These are phyloP conservation scores for Leccinum idahoense DNA, from an alignment of 1,284 basidiomycete species.

Conservation along the genomic window DNA sequence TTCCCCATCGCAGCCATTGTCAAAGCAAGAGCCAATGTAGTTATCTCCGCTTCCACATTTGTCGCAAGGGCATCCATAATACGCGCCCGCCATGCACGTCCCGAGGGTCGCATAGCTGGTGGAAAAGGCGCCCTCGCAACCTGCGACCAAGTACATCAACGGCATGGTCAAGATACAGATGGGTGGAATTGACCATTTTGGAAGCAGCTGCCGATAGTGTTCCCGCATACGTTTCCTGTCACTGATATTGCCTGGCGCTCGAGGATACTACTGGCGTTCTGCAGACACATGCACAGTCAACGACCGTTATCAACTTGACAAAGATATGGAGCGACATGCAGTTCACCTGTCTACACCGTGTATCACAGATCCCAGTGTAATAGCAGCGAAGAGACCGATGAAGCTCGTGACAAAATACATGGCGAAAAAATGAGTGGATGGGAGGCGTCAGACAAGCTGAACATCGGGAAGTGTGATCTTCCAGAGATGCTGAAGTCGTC, in stretches of 20 bases:
- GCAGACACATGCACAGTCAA: not conserved
- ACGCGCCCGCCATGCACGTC: not conserved
- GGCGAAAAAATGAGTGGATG: not conserved
- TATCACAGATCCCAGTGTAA: not conserved
- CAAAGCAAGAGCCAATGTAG: not conserved
- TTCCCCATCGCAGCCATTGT: not conserved
- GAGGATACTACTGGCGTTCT: not conserved
- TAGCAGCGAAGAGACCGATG: not conserved
- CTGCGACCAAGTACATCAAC: not conserved
- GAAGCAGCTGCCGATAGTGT: conserved; percentile 3
- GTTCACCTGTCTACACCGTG: not conserved
- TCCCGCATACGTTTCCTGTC: not conserved
- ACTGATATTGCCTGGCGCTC: not conserved
- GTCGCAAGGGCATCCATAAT: conserved; percentile 3
- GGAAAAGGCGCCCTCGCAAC: not conserved
- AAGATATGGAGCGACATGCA: conserved; percentile 3
- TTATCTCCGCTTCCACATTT: not conserved
- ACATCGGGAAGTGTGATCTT: not conserved
- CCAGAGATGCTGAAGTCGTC: not conserved
- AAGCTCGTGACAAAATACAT: conserved; percentile 3
- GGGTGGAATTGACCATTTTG: not conserved
- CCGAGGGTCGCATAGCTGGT: not conserved
- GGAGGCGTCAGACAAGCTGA: not conserved
- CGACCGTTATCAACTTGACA: not conserved
- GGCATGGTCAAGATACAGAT: not conserved